phyloP scores from a whole-genome alignment of 148 eudicot genomes.

The Persicaria tinctoria region DNA sequence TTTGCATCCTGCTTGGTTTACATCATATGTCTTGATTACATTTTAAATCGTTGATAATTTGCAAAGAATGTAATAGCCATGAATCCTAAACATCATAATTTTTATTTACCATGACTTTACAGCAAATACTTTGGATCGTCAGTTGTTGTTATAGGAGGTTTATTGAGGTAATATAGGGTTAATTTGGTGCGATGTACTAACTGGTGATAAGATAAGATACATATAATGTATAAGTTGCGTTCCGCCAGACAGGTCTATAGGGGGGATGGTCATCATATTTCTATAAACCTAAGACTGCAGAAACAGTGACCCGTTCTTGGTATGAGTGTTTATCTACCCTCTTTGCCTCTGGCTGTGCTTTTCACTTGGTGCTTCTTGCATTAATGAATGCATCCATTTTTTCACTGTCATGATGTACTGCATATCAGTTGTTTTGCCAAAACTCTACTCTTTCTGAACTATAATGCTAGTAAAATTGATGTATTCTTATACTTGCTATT shows the following conservation, averaged over 20 bases:
- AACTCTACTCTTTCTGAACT: too few species aligned
- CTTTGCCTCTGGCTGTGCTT: neutral
- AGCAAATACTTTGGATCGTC: neutral
- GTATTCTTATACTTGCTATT: too few species aligned
- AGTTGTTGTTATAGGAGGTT: neutral
- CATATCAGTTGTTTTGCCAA: neutral
- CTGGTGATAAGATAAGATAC: neutral
- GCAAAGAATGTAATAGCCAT: neutral
- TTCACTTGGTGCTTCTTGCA: neutral
- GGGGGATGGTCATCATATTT: neutral
- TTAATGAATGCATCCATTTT: neutral
- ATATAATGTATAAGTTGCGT: too few species aligned
- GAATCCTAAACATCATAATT: neutral
- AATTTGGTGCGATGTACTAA: neutral
- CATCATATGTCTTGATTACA: neutral
- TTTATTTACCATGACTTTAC: neutral
- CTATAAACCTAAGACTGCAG: neutral
- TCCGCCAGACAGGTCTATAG: too few species aligned
- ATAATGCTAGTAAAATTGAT: too few species aligned
- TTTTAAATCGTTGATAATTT: neutral
- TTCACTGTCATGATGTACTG: neutral
- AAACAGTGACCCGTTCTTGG: neutral
- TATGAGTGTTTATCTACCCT: neutral
- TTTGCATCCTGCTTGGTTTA: neutral
- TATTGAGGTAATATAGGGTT: neutral